Evolutionary conservation across 164 flowering plant species (phyloP).

Genomic region (Berberis vulgaris): DNA sequence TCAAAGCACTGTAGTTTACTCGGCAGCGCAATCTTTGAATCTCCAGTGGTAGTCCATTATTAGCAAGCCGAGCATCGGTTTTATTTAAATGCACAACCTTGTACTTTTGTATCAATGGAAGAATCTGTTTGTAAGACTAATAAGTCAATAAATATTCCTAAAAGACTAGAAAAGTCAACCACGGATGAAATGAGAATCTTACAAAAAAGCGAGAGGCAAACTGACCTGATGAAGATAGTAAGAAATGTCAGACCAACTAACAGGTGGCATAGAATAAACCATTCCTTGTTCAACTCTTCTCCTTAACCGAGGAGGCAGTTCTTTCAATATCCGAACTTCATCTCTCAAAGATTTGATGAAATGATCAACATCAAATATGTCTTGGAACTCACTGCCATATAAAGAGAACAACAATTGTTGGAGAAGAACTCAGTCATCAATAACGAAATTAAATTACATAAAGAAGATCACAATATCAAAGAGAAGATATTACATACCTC

Average conservation of each 20-base stretch:
- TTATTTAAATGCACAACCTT: conserved; percentile 76
- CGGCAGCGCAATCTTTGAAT: conserved; percentile 87
- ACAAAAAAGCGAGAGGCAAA: not conserved
- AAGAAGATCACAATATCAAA: not conserved
- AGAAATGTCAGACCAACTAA: conserved; percentile 88
- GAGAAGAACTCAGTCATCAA: not conserved
- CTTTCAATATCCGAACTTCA: conserved; percentile 75
- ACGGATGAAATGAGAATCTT: not conserved
- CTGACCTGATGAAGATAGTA: conserved; percentile 62
- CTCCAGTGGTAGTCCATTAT: conserved; percentile 65
- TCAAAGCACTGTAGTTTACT: conserved; percentile 69
- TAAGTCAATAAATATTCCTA: not conserved
- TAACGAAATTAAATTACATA: not conserved
- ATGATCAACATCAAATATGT: conserved; percentile 91
- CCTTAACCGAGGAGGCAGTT: conserved; percentile 76
- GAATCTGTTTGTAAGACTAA: conserved; percentile 42
- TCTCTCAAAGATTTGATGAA: conserved; percentile 82
- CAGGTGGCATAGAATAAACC: conserved; percentile 64
- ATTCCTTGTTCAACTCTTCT: conserved; percentile 51
- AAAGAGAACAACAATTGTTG: not conserved
- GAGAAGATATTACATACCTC: conserved; percentile 39
- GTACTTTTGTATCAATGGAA: conserved; percentile 74
- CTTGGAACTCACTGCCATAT: conserved; percentile 74
- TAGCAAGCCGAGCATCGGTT: conserved; percentile 88
- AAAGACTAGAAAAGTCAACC: too few species aligned